Percentiles rank a stretch among this genome's conserved stretches.
Conservation (phyloP, 164 flowering plant genomes). For the Nymphaea colorata region DNA sequence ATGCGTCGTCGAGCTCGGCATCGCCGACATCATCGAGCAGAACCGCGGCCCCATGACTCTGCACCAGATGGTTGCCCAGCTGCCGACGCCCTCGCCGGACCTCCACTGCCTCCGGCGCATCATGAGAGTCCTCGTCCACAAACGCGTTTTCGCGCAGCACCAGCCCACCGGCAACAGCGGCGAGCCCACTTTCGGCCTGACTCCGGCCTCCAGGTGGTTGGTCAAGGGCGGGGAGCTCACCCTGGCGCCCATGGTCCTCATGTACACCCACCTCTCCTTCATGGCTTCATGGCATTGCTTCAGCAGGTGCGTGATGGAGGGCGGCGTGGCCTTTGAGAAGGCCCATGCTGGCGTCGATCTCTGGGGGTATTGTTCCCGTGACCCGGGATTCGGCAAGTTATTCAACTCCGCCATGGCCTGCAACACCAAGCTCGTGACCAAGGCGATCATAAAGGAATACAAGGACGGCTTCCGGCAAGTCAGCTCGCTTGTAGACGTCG, state of each 20-base stretch:
- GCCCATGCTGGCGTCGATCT: constrained; percentile 18
- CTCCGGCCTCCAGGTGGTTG: constrained; percentile 20
- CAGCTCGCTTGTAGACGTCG: constrained; percentile 7
- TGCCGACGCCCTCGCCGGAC: constrained; percentile 16
- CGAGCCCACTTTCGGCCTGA: constrained; percentile 22
- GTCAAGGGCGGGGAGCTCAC: constrained; percentile 13
- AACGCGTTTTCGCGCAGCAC: constrained; percentile 17
- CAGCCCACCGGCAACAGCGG: constrained; percentile 3
- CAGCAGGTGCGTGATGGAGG: constrained; percentile 22
- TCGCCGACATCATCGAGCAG: constrained; percentile 33
- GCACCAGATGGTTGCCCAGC: constrained; percentile 14
- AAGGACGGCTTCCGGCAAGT: neutral
- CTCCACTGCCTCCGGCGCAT: constrained; percentile 24
- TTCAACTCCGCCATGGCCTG: constrained; percentile 10
- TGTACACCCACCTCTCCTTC: constrained; percentile 16
- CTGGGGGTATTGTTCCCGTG: neutral
- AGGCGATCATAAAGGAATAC: constrained; percentile 5
- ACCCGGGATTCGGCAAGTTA: neutral
- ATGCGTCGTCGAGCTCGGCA: constrained; percentile 36
- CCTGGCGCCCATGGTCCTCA: constrained; percentile 17
- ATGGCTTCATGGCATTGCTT: constrained; percentile 22
- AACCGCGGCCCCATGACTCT: constrained; percentile 25
- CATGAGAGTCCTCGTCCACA: constrained; percentile 35
- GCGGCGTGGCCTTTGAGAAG: constrained; percentile 26
- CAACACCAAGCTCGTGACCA: constrained; percentile 2